These are phyloP conservation scores for Fusarium sp. DNA, from an alignment of 2,329 filamentous ascomycete species.

Conservation along the genomic window DNA sequence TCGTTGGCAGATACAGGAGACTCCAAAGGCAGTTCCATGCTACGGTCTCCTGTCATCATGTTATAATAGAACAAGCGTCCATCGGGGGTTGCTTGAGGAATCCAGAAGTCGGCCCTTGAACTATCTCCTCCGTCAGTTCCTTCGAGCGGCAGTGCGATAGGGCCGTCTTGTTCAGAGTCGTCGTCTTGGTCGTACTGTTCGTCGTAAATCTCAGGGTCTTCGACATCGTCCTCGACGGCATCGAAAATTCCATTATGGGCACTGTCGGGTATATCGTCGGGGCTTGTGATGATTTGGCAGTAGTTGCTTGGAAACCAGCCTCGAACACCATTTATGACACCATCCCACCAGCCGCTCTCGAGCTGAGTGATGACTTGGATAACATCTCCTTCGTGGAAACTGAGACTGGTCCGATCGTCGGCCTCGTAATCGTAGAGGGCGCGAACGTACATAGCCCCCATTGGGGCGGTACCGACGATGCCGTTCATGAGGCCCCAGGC, in stretches of 20 bases:
- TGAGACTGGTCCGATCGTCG: slow-evolving; percentile 95
- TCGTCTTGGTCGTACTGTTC: slow-evolving; percentile 75
- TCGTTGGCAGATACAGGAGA: slow-evolving; percentile 85
- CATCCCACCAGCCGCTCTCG: slow-evolving; percentile 99
- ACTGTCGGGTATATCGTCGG: slow-evolving; percentile 77
- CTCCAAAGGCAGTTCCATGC: slow-evolving; percentile 93
- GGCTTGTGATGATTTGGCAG: slow-evolving; percentile 84
- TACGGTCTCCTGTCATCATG: slow-evolving; percentile 94
- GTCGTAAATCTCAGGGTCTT: slow-evolving; percentile 74
- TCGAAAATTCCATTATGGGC: slow-evolving; percentile 67
- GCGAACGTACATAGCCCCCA: slow-evolving; percentile 86
- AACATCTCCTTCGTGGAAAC: slow-evolving; percentile 95
- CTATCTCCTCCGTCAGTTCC: slow-evolving; percentile 71
- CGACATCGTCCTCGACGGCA: slow-evolving; percentile 71
- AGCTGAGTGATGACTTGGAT: slow-evolving; percentile 99
- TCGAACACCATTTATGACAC: slow-evolving; percentile 94
- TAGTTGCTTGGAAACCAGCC: slow-evolving; percentile 99
- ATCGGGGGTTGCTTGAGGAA: slow-evolving; percentile 94
- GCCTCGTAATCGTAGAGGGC: slow-evolving; percentile 98
- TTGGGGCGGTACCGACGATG: slow-evolving; percentile 68
- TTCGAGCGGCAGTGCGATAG: slow-evolving; percentile 74
- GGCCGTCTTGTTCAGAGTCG: slow-evolving; percentile 72
- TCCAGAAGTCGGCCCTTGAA: slow-evolving; percentile 96
- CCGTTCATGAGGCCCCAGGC: slow-evolving; percentile 67
- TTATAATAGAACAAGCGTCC: slow-evolving; percentile 98